phyloP scores from a whole-genome alignment of 2,329 filamentous ascomycete species.

The Hymenoscyphus salicellus region DNA sequence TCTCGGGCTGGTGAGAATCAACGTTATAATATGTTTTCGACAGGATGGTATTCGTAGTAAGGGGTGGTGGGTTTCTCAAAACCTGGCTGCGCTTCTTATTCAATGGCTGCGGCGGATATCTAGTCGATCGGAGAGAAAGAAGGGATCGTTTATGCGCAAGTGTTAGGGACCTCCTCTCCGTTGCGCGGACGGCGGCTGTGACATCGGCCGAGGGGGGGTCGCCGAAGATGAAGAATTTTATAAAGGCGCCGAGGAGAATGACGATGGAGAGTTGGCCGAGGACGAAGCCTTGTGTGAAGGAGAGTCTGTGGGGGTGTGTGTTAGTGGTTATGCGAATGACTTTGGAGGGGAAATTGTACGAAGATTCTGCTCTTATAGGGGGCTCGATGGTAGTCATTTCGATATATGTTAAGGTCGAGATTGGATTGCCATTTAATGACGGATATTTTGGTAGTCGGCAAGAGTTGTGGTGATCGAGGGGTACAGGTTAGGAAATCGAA shows the following conservation, averaged over 20 bases:
- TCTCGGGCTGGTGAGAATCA: slow-evolving; percentile 91
- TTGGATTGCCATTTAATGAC: background rate
- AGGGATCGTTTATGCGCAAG: slow-evolving; percentile 74
- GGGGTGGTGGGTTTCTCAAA: slow-evolving; percentile 66
- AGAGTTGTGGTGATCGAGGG: background rate
- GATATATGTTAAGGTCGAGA: background rate
- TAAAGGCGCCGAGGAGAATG: slow-evolving; percentile 86
- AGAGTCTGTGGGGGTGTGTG: slow-evolving; percentile 54
- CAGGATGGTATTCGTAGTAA: slow-evolving; percentile 91
- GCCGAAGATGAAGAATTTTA: slow-evolving; percentile 99
- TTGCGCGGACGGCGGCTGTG: slow-evolving; percentile 71
- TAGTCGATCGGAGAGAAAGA: slow-evolving; percentile 53
- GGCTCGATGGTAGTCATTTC: slow-evolving; percentile 23
- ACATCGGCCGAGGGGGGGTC: slow-evolving; percentile 83
- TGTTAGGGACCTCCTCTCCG: slow-evolving; percentile 69
- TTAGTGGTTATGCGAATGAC: slow-evolving; percentile 3
- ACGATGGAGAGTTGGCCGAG: slow-evolving; percentile 92
- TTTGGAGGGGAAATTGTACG: slow-evolving; percentile 35
- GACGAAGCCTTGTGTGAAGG: slow-evolving; percentile 90
- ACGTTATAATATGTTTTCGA: slow-evolving; percentile 98
- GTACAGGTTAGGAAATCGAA: background rate
- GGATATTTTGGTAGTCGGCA: background rate
- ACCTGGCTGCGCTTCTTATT: slow-evolving; percentile 70
- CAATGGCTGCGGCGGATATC: slow-evolving; percentile 41
- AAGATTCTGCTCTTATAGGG: slow-evolving; percentile 38